phyloP scores from a whole-genome alignment of 148 eudicot genomes.

The Spergularia marina region DNA sequence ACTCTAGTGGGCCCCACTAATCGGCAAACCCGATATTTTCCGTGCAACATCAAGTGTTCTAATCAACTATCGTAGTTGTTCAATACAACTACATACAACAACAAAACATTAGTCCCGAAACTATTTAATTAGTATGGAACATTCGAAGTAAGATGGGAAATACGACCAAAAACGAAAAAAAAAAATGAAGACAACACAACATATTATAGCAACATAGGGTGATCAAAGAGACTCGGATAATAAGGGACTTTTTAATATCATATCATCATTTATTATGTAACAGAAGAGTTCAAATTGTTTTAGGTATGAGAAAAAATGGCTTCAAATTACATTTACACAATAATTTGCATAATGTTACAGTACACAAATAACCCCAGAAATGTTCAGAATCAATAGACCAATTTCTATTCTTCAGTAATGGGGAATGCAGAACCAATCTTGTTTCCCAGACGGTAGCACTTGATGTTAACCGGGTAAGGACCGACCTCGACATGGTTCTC shows the following conservation, averaged over 20 bases:
- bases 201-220: no score
- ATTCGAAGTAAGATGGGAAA: no score
- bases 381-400: neutral
- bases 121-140: no score
- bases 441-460: slow-evolving; percentile 79
- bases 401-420: slow-evolving; percentile 44
- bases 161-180: no score
- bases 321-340: neutral
- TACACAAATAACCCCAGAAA: neutral
- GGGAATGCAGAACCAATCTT: slow-evolving; percentile 90
- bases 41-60: no score
- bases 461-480: slow-evolving; percentile 82
- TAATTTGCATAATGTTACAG: neutral
- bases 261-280: neutral
- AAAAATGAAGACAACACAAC: no score
- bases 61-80: no score
- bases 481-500: slow-evolving; percentile 81
- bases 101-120: no score
- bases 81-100: no score
- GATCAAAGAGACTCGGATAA: no score
- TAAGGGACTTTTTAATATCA: neutral
- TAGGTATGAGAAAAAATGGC: neutral
- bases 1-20: no score
- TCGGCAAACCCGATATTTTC: no score
- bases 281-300: neutral